A percentile compares a stretch with the other conserved stretches of the same genome.
Evolutionary conservation across 306 rosid species (phyloP).

Genomic region (Albizia julibrissin): DNA sequence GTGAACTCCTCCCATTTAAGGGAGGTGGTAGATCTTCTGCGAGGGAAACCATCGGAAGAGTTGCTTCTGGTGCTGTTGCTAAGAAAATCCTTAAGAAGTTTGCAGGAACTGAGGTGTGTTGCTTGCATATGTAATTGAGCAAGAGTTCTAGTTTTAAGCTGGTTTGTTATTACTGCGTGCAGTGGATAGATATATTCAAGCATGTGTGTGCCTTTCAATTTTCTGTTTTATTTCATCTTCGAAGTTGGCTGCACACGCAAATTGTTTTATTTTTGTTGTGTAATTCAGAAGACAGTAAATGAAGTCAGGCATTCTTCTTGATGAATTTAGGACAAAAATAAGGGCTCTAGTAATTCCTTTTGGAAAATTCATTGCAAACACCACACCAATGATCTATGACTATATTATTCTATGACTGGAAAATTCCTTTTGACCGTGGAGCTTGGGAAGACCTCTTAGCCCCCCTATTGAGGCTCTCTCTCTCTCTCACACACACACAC

Average conservation of each 20-base stretch:
- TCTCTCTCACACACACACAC: no score
- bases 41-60: conserved; percentile 99
- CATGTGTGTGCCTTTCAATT: neutral
- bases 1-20: conserved; percentile 47
- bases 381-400: neutral
- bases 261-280: neutral
- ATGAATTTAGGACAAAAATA: neutral
- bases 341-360: neutral
- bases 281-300: neutral
- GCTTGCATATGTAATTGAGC: conserved; percentile 23
- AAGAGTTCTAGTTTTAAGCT: conserved; percentile 4
- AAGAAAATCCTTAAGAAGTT: conserved; percentile 79
- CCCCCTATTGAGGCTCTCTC: neutral
- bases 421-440: neutral
- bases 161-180: neutral
- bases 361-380: neutral
- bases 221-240: neutral
- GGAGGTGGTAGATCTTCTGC: conserved; percentile 99
- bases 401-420: neutral
- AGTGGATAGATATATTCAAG: neutral
- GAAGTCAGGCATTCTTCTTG: neutral
- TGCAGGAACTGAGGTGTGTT: conserved; percentile 83
- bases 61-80: conserved; percentile 97
- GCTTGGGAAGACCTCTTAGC: neutral
- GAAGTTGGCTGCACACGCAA: neutral